A percentile compares a stretch with the other conserved stretches of the same genome.
phyloP scores from a whole-genome alignment of 164 flowering plant genomes.

The Aristolochia contorta region DNA sequence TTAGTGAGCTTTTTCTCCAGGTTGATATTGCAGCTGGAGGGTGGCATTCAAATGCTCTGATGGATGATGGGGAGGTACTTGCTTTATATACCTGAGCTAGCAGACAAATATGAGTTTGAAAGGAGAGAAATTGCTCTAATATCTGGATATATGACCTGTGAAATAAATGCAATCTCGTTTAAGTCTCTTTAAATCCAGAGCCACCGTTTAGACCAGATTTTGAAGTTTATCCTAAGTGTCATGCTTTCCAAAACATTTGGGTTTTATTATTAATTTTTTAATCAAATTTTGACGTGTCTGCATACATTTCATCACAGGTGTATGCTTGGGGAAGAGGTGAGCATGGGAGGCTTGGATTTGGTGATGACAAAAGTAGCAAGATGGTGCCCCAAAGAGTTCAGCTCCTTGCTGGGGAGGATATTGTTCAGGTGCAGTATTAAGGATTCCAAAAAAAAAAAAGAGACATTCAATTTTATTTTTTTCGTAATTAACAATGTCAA shows the following conservation, averaged over 20 bases:
- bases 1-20: constrained; percentile 18
- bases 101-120: no score
- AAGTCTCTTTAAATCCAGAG: no score
- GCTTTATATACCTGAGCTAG: not conserved
- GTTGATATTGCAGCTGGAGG: constrained; percentile 99
- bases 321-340: constrained; percentile 99
- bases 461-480: no score
- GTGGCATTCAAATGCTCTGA: constrained; percentile 98
- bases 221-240: no score
- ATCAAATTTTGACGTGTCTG: not conserved
- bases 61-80: constrained; percentile 81
- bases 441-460: not conserved
- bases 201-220: no score
- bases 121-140: no score
- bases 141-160: no score
- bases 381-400: constrained; percentile 96
- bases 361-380: constrained; percentile 99
- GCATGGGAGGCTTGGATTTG: constrained; percentile 99
- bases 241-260: no score
- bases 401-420: constrained; percentile 70
- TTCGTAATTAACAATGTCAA: no score
- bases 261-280: no score
- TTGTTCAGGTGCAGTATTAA: constrained; percentile 59
- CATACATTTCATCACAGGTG: constrained; percentile 37
- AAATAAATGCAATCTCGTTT: no score